Evolutionary conservation across 805 yeast species (phyloP), one percentile per base, ranked within the genome.

Genomic region (Yamadazyma takamatsuzukensis): DNA sequence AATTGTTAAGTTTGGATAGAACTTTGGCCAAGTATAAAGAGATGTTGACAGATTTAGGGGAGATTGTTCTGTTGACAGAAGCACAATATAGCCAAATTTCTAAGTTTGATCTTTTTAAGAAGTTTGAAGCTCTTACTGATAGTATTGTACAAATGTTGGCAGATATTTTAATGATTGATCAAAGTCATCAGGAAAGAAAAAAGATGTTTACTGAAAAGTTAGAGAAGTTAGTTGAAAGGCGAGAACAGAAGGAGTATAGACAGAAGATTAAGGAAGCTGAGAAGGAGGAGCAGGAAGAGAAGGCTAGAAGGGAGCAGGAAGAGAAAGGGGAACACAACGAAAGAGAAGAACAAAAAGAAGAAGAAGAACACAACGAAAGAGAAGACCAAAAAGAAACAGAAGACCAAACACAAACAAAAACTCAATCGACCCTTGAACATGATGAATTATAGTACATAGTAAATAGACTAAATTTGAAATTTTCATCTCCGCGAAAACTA

Each of bases 191-290:
- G 15, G 51, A 51, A 16, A 52, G 70, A 37, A 24, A 55, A 7
- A 32, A 44, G 5, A 38, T 41, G 18, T 55, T 65, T 44, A 46
- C 53, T 23, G 29, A 40, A 15, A 60, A 56, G 34, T 49, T 53
- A 27, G 53, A 53, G 5, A 53, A 46, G 16, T 49, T 64, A 29
- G 27, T 49, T 17, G 54, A 50, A 26, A 61, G 68, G 44, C 56
- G 54, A 34, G 36, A 38, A 9, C 57, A 55, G 35, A 57, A 54
- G 37, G 65, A 61, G 35, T 43, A 47, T 24, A 59, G 61, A 42
- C 54, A 53, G 25, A 54, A 56, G 43, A 37, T 56, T 35, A 64
- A 54, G 37, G 49, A 55, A 31, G 52, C 43, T 24, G 45, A 48
- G 28, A 48, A 51, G 28, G 45, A 45, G 21, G 48, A 46, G 23